Evolutionary conservation across 108 stramenopile species (phyloP).

Genomic region (Fragilariopsis cylindrus): DNA sequence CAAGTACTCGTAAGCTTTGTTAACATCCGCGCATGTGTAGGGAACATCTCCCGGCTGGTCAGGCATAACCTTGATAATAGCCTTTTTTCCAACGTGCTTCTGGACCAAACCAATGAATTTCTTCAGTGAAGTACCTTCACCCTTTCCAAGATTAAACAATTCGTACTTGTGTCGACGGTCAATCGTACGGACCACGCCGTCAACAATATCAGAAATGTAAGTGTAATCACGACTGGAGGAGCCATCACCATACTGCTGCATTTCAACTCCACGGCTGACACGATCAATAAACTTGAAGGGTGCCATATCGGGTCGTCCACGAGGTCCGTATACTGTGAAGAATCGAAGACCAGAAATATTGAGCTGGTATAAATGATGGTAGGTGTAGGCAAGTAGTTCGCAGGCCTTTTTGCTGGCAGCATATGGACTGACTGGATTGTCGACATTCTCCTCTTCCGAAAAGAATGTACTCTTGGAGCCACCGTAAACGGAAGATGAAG

Average conservation of each 20-base stretch:
- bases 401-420: constrained; percentile 98
- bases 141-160: constrained; percentile 97
- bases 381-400: constrained; percentile 97
- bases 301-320: constrained; percentile 97
- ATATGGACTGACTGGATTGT: constrained; percentile 96
- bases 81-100: constrained; percentile 82
- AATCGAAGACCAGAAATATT: constrained; percentile 94
- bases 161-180: constrained; percentile 93
- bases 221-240: constrained; percentile 94
- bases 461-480: constrained; percentile 90
- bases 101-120: constrained; percentile 95
- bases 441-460: constrained; percentile 93
- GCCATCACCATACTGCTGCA: constrained; percentile 99
- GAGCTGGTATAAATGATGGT: constrained; percentile 93
- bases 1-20: constrained; percentile 84
- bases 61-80: constrained; percentile 86
- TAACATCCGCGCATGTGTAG: constrained; percentile 95
- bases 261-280: constrained; percentile 85
- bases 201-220: constrained; percentile 98
- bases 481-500: constrained; percentile 93
- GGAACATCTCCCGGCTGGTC: constrained; percentile 99
- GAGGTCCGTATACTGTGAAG: constrained; percentile 97
- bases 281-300: constrained; percentile 98
- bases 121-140: constrained; percentile 84
- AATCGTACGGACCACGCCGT: constrained; percentile 93